Conservation (phyloP, 1,284 basidiomycete genomes). For the Ganoderma multipileum region DNA sequence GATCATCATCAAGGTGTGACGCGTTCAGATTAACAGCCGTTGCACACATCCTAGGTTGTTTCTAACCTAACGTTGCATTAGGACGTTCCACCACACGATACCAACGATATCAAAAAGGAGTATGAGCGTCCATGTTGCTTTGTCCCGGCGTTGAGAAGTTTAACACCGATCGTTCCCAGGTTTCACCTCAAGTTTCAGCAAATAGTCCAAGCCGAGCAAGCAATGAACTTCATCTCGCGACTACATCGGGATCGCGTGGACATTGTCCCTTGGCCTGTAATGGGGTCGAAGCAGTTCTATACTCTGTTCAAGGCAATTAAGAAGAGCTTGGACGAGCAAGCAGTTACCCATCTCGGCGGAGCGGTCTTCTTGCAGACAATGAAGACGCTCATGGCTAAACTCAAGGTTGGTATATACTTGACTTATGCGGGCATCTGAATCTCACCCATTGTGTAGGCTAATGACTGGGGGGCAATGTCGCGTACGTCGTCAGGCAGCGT, state of each 20-base stretch:
- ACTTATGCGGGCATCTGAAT: not conserved
- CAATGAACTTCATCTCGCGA: conserved; percentile 64
- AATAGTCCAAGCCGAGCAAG: conserved; percentile 66
- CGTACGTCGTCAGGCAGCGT: conserved; percentile 45
- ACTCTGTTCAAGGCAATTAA: conserved; percentile 55
- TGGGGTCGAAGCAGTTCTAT: conserved; percentile 67
- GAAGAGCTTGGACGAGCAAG: conserved; percentile 53
- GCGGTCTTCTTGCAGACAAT: conserved; percentile 62
- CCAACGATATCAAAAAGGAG: conserved; percentile 63
- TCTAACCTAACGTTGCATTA: conserved; percentile 33
- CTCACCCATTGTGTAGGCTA: conserved; percentile 48
- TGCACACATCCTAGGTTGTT: not conserved
- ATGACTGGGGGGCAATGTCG: conserved; percentile 69
- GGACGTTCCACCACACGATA: conserved; percentile 68
- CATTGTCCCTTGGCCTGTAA: conserved; percentile 73
- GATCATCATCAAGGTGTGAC: conserved; percentile 65
- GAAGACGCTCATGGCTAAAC: conserved; percentile 71
- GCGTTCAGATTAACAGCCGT: not conserved
- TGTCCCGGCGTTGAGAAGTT: not conserved
- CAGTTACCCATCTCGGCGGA: conserved; percentile 54
- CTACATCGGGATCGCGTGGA: conserved; percentile 59
- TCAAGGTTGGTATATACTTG: conserved; percentile 53
- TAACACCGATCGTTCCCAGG: conserved; percentile 38
- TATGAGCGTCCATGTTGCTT: conserved; percentile 37
- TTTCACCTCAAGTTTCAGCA: conserved; percentile 60